Evolutionary conservation across 2,329 filamentous ascomycete genomes (phyloP).

Genomic region (Penicillium janthinellum): DNA sequence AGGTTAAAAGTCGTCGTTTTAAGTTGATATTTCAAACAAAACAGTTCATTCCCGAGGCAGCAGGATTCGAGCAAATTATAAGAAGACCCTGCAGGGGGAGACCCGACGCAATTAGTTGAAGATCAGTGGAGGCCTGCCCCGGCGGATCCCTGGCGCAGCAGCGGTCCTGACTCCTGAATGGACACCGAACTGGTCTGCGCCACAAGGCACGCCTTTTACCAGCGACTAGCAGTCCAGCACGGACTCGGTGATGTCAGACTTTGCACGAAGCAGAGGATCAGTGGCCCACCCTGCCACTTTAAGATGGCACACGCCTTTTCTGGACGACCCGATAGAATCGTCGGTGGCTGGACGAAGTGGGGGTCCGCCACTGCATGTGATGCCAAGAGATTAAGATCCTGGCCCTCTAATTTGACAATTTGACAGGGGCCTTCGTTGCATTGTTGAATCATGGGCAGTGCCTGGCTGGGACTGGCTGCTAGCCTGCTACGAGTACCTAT

Average conservation of each 20-base stretch:
- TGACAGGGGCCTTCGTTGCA: neutral
- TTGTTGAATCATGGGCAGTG: neutral
- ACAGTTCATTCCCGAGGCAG: slow-evolving; percentile 7
- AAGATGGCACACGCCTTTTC: neutral
- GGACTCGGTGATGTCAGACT: slow-evolving; percentile 11
- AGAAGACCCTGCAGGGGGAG: slow-evolving; percentile 9
- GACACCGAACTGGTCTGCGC: neutral
- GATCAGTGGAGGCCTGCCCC: slow-evolving; percentile 13
- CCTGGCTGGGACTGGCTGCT: neutral
- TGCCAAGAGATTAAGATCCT: neutral
- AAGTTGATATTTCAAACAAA: neutral
- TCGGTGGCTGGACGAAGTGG: slow-evolving; percentile 1
- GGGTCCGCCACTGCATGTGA: slow-evolving; percentile 18
- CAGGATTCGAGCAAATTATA: slow-evolving; percentile 19
- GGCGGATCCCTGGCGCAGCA: slow-evolving; percentile 8
- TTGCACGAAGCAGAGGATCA: neutral
- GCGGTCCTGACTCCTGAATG: neutral
- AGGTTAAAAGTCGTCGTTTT: neutral
- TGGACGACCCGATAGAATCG: neutral
- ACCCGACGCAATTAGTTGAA: slow-evolving; percentile 18
- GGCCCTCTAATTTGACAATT: neutral
- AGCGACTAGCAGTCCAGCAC: neutral
- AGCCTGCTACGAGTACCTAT: neutral
- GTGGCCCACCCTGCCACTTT: slow-evolving; percentile 8
- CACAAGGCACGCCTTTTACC: neutral